Evolutionary conservation across 2,329 filamentous ascomycete species (phyloP).

Genomic region (Arthrobotrys sphaeroides): DNA sequence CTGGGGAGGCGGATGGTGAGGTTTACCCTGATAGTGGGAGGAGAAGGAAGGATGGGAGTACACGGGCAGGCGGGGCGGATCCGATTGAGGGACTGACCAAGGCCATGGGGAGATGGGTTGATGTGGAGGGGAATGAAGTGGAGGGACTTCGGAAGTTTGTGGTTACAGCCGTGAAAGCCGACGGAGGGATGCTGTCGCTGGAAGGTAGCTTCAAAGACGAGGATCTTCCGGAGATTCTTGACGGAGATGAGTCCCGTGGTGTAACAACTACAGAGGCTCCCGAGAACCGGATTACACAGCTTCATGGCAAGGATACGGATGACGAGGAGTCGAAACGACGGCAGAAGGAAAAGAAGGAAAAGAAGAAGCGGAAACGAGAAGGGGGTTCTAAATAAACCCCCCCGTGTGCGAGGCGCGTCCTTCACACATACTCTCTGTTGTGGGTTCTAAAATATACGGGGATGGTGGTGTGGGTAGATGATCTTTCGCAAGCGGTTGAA

Average conservation of each 20-base stretch:
- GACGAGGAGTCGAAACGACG: constrained; percentile 32
- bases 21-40: constrained; percentile 49
- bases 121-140: constrained; percentile 75
- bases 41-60: constrained; percentile 55
- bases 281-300: constrained; percentile 16
- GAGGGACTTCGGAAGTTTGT: constrained; percentile 79
- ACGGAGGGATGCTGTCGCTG: constrained; percentile 82
- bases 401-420: too few relatives aligned
- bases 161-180: constrained; percentile 79
- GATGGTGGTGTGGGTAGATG: too few relatives aligned
- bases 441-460: background rate
- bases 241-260: constrained; percentile 1
- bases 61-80: constrained; percentile 55
- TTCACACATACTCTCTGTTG: too few relatives aligned
- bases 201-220: constrained; percentile 84
- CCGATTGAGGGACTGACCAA: constrained; percentile 59
- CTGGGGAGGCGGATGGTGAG: constrained; percentile 28
- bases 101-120: constrained; percentile 77
- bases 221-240: constrained; percentile 57
- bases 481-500: background rate
- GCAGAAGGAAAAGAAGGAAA: constrained; percentile 54
- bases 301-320: constrained; percentile 39
- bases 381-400: constrained; percentile 29
- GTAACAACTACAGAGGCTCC: background rate
- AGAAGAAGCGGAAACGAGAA: constrained; percentile 55